Percentiles rank a stretch among this genome's conserved stretches.
phyloP scores from a whole-genome alignment of 1,284 basidiomycete species.

The Meripilus lineatus region DNA sequence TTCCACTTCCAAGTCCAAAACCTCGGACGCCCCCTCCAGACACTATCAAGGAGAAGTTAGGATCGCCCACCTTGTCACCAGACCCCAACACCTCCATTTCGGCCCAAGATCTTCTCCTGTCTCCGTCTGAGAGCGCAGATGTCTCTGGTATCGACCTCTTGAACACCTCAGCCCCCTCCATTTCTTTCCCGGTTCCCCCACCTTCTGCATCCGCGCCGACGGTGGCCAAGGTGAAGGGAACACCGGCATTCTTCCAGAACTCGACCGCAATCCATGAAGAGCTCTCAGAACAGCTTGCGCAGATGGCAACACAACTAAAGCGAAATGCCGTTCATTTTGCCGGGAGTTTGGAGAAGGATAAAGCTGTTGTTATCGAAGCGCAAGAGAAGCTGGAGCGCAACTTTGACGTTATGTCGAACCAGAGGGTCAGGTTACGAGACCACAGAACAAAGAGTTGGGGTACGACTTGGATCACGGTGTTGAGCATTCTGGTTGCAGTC shows the following conservation, averaged over 20 bases:
- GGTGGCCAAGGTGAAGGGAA: slow-evolving; percentile 33
- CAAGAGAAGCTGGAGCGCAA: slow-evolving; percentile 69
- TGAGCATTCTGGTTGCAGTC: slow-evolving; percentile 54
- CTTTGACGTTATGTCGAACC: slow-evolving; percentile 62
- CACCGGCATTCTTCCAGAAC: slow-evolving; percentile 47
- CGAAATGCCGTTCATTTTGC: slow-evolving; percentile 71
- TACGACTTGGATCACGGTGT: slow-evolving; percentile 68
- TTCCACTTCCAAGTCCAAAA: slow-evolving; percentile 19
- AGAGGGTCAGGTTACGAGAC: slow-evolving; percentile 58
- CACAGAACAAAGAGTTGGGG: slow-evolving; percentile 60
- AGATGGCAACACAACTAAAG: slow-evolving; percentile 76
- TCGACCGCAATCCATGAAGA: slow-evolving; percentile 65
- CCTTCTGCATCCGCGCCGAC: slow-evolving; percentile 15
- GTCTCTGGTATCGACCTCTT: slow-evolving; percentile 3
- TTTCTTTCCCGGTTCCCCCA: not conserved
- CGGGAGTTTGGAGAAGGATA: slow-evolving; percentile 58
- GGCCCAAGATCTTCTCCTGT: slow-evolving; percentile 29
- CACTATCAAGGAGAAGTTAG: slow-evolving; percentile 24
- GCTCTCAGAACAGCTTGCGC: slow-evolving; percentile 65
- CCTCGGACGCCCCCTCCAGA: slow-evolving; percentile 15
- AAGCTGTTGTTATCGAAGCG: slow-evolving; percentile 52
- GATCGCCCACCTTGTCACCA: slow-evolving; percentile 8
- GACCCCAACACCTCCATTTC: slow-evolving; percentile 14
- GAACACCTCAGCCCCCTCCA: not conserved
- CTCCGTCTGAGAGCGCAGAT: slow-evolving; percentile 23